Percentiles rank a stretch among this genome's conserved stretches.
phyloP scores from a whole-genome alignment of 257 asterid genomes.

The Solanum chilense region DNA sequence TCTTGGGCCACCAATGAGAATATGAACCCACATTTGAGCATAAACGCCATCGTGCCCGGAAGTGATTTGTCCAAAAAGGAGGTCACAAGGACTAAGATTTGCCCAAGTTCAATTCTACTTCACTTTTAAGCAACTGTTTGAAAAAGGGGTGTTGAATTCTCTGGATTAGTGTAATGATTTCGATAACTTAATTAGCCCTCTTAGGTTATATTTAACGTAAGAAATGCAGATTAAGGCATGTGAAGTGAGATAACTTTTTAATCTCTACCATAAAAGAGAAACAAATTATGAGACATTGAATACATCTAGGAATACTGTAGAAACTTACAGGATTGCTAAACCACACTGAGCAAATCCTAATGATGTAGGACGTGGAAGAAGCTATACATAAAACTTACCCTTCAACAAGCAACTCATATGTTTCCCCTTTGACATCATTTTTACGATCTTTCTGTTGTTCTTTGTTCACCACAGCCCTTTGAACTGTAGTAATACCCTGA shows the following conservation, averaged over 20 bases:
- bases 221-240: background rate
- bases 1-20: background rate
- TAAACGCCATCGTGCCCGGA: background rate
- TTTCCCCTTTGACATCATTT: constrained; percentile 12
- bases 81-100: background rate
- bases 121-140: background rate
- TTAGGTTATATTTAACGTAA: background rate
- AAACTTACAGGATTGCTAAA: background rate
- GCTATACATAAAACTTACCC: constrained; percentile 42
- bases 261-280: background rate
- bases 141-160: background rate
- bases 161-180: background rate
- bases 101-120: background rate
- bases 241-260: background rate
- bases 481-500: constrained; percentile 81
- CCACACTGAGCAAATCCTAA: background rate
- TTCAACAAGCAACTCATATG: constrained; percentile 67
- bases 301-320: background rate
- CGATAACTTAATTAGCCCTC: background rate
- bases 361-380: background rate
- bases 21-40: background rate
- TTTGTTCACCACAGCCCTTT: constrained; percentile 70
- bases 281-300: background rate
- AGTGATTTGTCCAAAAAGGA: background rate
- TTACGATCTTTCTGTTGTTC: constrained; percentile 6